Conservation (phyloP, 441 rosid genomes). For the Pelargonium fulgidum region DNA sequence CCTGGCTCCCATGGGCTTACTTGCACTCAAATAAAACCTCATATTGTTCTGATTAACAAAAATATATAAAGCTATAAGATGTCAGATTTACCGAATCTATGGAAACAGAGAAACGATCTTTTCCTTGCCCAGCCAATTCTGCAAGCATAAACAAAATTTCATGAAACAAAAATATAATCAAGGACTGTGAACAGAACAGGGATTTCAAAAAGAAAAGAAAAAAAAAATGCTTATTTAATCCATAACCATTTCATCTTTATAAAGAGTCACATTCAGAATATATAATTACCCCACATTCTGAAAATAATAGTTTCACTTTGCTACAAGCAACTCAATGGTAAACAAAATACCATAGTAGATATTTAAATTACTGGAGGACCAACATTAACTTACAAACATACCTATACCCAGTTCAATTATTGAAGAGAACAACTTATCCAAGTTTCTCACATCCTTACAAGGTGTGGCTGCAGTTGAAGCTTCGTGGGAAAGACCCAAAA, state of each 20-base stretch:
- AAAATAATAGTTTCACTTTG: neutral
- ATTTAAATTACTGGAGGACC: neutral
- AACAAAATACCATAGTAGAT: neutral
- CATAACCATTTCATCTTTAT: neutral
- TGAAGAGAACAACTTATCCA: conserved; percentile 43
- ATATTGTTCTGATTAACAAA: neutral
- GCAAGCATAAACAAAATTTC: conserved; percentile 8
- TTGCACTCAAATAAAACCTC: neutral
- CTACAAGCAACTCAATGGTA: neutral
- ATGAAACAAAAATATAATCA: neutral
- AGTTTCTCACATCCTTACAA: conserved; percentile 51
- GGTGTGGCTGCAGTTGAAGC: conserved; percentile 27
- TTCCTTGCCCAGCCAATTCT: conserved; percentile 55
- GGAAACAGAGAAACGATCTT: conserved; percentile 55
- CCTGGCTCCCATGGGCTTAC: neutral
- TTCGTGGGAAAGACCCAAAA: conserved; percentile 23
- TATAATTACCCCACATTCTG: neutral
- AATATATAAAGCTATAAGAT: neutral
- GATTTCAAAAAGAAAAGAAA: too few relatives aligned
- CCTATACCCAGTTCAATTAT: conserved; percentile 73
- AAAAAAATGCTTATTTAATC: neutral
- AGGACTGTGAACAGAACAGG: neutral
- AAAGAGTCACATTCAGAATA: neutral
- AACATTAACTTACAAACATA: conserved; percentile 11
- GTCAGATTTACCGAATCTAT: conserved; percentile 58